Conservation (phyloP, 1,284 basidiomycete genomes). For the Fomitopsis pinicola region DNA sequence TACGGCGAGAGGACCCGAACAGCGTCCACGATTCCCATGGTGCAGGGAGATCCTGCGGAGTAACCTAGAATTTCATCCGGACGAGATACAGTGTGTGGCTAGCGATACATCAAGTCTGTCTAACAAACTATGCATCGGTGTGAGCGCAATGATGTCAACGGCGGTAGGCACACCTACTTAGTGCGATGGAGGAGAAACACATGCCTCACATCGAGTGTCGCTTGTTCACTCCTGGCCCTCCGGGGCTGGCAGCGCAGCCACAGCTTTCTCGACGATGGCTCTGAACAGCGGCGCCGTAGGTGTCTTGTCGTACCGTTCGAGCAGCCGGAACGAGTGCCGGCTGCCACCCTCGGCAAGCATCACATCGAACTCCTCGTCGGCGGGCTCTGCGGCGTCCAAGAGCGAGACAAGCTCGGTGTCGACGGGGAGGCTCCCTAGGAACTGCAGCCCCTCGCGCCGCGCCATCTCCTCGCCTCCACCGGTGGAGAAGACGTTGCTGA, state of each 20-base stretch:
- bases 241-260: constrained; percentile 17
- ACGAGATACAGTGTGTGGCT: background rate
- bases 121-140: too few relatives aligned
- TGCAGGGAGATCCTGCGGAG: background rate
- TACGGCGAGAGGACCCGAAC: background rate
- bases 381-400: constrained; percentile 65
- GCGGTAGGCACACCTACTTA: background rate
- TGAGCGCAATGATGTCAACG: background rate
- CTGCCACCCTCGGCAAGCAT: constrained; percentile 18
- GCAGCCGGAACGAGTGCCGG: constrained; percentile 39
- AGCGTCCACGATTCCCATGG: background rate
- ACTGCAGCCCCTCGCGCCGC: constrained; percentile 64
- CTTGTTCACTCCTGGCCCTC: background rate
- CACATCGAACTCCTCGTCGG: constrained; percentile 18
- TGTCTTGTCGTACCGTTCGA: constrained; percentile 55
- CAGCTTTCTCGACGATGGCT: constrained; percentile 43
- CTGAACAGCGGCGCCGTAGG: constrained; percentile 59
- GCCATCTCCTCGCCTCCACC: constrained; percentile 92
- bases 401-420: constrained; percentile 90
- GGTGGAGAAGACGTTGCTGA: constrained; percentile 93
- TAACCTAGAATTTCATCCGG: background rate
- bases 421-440: constrained; percentile 90
- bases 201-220: background rate
- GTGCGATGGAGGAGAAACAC: background rate
- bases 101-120: background rate